A percentile compares a stretch with the other conserved stretches of the same genome.
Evolutionary conservation across 805 yeast species (phyloP).

Genomic region (Millerago galiae): DNA sequence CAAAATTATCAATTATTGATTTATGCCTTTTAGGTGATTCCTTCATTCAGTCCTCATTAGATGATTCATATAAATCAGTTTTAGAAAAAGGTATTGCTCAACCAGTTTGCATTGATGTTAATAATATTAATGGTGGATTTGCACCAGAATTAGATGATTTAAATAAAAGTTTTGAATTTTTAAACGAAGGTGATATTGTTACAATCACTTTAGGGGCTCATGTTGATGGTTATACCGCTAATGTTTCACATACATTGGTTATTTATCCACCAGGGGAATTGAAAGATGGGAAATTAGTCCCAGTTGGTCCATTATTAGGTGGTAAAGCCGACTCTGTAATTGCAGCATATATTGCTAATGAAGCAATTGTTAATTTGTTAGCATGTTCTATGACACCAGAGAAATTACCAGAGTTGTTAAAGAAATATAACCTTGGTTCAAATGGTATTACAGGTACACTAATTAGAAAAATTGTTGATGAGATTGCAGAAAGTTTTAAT

Average conservation of each 20-base stretch:
- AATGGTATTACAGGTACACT: constrained; percentile 57
- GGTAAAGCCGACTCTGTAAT: constrained; percentile 82
- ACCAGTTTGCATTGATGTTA: constrained; percentile 86
- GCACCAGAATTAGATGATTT: constrained; percentile 79
- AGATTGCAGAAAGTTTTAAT: constrained; percentile 77
- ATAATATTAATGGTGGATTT: constrained; percentile 71
- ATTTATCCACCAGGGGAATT: constrained; percentile 62
- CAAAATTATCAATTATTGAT: constrained; percentile 46
- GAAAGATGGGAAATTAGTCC: constrained; percentile 32
- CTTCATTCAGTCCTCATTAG: constrained; percentile 54
- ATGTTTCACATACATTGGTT: constrained; percentile 80
- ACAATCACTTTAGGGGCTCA: constrained; percentile 86
- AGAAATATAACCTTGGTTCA: constrained; percentile 20
- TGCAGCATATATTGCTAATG: constrained; percentile 86
- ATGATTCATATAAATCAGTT: constrained; percentile 51
- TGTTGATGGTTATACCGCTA: constrained; percentile 90
- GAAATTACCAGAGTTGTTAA: constrained; percentile 54
- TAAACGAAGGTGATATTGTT: constrained; percentile 76
- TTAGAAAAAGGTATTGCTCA: constrained; percentile 90
- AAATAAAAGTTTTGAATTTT: constrained; percentile 30
- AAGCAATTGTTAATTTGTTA: constrained; percentile 72
- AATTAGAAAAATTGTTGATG: constrained; percentile 73
- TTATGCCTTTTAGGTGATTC: constrained; percentile 81
- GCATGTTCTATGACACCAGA: constrained; percentile 73
- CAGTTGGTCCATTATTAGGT: constrained; percentile 78